Percentiles rank a stretch among this genome's conserved stretches.
Evolutionary conservation across 805 yeast genomes (phyloP).

Genomic region (Debaryomyces prosopidis): DNA sequence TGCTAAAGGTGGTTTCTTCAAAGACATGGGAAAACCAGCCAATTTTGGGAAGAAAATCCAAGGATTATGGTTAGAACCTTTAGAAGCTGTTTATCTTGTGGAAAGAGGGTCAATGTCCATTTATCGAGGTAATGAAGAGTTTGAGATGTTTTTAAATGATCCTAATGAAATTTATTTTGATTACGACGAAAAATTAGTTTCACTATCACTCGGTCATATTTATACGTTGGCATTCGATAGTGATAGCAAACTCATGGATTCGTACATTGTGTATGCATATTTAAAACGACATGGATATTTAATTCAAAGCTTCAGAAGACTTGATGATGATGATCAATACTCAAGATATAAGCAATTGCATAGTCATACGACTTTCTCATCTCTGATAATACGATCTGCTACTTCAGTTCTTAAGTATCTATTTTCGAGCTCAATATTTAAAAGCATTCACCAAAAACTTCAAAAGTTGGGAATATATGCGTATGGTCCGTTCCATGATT

Average conservation of each 20-base stretch:
- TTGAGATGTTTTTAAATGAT: constrained; percentile 18
- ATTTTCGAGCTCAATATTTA: not conserved
- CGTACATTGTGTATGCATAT: constrained; percentile 68
- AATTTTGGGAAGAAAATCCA: constrained; percentile 14
- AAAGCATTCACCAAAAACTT: not conserved
- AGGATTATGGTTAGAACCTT: constrained; percentile 52
- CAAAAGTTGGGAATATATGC: constrained; percentile 14
- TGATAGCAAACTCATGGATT: constrained; percentile 43
- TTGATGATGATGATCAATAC: constrained; percentile 10
- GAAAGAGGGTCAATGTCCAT: constrained; percentile 66
- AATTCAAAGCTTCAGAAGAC: constrained; percentile 33
- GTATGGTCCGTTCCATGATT: constrained; percentile 10
- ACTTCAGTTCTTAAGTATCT: not conserved
- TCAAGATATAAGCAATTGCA: constrained; percentile 1
- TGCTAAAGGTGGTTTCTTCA: constrained; percentile 72
- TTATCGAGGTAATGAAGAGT: constrained; percentile 23
- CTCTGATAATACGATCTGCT: not conserved
- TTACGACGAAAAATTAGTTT: constrained; percentile 17
- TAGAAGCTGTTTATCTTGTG: constrained; percentile 74
- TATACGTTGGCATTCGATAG: constrained; percentile 52
- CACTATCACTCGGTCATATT: constrained; percentile 62
- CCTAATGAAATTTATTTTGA: constrained; percentile 20
- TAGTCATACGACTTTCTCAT: not conserved
- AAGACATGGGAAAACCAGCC: constrained; percentile 65
- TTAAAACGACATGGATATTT: constrained; percentile 79